These are phyloP conservation scores for Chaetomiaceae sp. DNA, from an alignment of 2,329 filamentous ascomycete species.

Conservation along the genomic window DNA sequence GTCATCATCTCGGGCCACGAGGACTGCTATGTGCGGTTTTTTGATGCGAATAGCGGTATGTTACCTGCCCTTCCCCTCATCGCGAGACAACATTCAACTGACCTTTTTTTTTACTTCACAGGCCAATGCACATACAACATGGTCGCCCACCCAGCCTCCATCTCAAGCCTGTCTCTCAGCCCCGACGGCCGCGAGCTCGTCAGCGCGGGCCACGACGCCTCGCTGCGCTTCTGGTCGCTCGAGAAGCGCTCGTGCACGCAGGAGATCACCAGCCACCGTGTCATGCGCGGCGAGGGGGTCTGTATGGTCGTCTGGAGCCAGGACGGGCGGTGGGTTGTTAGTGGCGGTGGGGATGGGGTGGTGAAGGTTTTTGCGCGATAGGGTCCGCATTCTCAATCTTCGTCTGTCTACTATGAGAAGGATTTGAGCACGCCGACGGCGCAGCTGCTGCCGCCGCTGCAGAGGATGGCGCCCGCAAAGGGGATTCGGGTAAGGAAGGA, in stretches of 20 bases:
- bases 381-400: slow-evolving; percentile 4
- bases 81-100: slow-evolving; percentile 7
- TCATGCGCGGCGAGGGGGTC: slow-evolving; percentile 94
- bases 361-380: slow-evolving; percentile 81
- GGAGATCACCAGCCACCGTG: slow-evolving; percentile 85
- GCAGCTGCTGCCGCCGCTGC: background rate
- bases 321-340: slow-evolving; percentile 91
- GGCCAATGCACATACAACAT: slow-evolving; percentile 99
- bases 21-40: slow-evolving; percentile 93
- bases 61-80: slow-evolving; percentile 24
- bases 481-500: background rate
- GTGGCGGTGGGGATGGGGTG: slow-evolving; percentile 88
- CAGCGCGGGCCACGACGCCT: slow-evolving; percentile 92
- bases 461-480: no score
- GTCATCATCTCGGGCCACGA: slow-evolving; percentile 96
- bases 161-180: slow-evolving; percentile 85
- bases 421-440: no score
- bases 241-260: slow-evolving; percentile 95
- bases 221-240: slow-evolving; percentile 92
- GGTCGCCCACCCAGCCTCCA: slow-evolving; percentile 91
- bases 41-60: slow-evolving; percentile 97
- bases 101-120: slow-evolving; percentile 38
- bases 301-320: slow-evolving; percentile 94
- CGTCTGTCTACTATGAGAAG: no score
- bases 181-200: slow-evolving; percentile 93